A percentile compares a stretch with the other conserved stretches of the same genome.
Evolutionary conservation across 2,329 filamentous ascomycete species (phyloP).

Genomic region (Incumbomyces lentus): DNA sequence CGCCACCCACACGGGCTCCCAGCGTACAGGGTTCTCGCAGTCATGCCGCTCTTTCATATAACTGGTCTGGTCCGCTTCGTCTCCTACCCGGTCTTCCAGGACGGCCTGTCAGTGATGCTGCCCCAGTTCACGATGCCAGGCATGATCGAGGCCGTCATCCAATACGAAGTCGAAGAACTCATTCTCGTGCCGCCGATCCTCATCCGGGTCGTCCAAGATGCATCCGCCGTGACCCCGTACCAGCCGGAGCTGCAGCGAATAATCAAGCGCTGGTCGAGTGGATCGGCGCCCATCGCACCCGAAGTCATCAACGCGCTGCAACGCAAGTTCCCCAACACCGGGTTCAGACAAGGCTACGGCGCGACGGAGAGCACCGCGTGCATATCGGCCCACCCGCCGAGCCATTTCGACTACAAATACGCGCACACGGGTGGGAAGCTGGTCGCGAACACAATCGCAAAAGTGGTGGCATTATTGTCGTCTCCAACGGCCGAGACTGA

Average conservation of each 20-base stretch:
- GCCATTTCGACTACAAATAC: constrained; percentile 48
- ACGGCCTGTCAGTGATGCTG: constrained; percentile 55
- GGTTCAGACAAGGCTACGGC: constrained; percentile 58
- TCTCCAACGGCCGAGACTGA: neutral
- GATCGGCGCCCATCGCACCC: constrained; percentile 48
- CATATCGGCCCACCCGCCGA: constrained; percentile 51
- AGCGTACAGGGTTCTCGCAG: constrained; percentile 43
- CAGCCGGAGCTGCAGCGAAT: constrained; percentile 45
- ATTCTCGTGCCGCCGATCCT: constrained; percentile 52
- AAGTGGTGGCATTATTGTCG: constrained; percentile 39
- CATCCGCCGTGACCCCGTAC: constrained; percentile 31
- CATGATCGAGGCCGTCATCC: constrained; percentile 45
- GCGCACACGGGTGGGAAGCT: constrained; percentile 38
- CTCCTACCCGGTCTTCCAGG: constrained; percentile 52
- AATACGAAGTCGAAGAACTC: constrained; percentile 46
- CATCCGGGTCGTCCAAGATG: constrained; percentile 50
- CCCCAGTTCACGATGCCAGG: constrained; percentile 50
- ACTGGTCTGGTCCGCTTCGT: constrained; percentile 53
- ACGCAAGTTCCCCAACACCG: constrained; percentile 48
- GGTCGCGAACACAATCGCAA: constrained; percentile 49
- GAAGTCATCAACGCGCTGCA: constrained; percentile 49
- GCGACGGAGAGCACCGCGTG: constrained; percentile 58
- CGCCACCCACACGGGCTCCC: constrained; percentile 16
- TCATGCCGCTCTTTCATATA: constrained; percentile 51
- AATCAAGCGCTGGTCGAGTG: constrained; percentile 48